Percentiles rank a stretch among this genome's conserved stretches.
These are phyloP conservation scores for Gelatoporia subvermispora DNA, from an alignment of 768 basidiomycete genomes.

Conservation along the genomic window DNA sequence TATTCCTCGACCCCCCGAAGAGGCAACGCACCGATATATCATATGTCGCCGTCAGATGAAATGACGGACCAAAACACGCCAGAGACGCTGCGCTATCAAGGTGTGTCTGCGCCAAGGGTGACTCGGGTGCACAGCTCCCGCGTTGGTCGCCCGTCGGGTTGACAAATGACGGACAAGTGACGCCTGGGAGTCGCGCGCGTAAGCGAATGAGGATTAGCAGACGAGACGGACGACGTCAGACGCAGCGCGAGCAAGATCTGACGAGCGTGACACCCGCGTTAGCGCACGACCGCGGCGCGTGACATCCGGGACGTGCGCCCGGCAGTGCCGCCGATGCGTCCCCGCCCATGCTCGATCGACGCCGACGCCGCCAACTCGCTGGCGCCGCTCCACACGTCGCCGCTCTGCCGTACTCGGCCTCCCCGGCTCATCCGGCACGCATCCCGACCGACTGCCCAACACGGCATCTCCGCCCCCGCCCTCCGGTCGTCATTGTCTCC, in stretches of 20 bases:
- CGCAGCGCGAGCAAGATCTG: too few relatives aligned
- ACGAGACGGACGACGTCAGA: too few relatives aligned
- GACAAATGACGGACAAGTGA: too few relatives aligned
- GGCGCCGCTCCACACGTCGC: constrained; percentile 13
- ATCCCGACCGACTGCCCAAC: not conserved
- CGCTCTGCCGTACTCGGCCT: constrained; percentile 6
- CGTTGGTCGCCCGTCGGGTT: not conserved
- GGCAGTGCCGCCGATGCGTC: constrained; percentile 4
- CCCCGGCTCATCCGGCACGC: too few relatives aligned
- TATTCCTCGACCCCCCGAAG: constrained; percentile 3
- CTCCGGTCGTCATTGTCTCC: constrained; percentile 13
- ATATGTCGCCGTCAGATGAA: constrained; percentile 1
- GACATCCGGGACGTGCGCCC: constrained; percentile 1
- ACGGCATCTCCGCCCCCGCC: constrained; percentile 11
- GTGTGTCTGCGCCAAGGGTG: not conserved
- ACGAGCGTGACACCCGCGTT: too few relatives aligned
- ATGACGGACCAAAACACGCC: too few relatives aligned
- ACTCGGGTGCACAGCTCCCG: not conserved
- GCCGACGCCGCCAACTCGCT: not conserved
- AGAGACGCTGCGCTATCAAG: too few relatives aligned
- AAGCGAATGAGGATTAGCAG: not conserved
- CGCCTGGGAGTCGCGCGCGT: not conserved
- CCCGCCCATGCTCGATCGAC: constrained; percentile 14
- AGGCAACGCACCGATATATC: not conserved
- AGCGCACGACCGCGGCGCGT: not conserved